Evolutionary conservation across 2,329 filamentous ascomycete species (phyloP), one percentile per base, ranked within the genome.

Genomic region (Cordyceps farinosa): DNA sequence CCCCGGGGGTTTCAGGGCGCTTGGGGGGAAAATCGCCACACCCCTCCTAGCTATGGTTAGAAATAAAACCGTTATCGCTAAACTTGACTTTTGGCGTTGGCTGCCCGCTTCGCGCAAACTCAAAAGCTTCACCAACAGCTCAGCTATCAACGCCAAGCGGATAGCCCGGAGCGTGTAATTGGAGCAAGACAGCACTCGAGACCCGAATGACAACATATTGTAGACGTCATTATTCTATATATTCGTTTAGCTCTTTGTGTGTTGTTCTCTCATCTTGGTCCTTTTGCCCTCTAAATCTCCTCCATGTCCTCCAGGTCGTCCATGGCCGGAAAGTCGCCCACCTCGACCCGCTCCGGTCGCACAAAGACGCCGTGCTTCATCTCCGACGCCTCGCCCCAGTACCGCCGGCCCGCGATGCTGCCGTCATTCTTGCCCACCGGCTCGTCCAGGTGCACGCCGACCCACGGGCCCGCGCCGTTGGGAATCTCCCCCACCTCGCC

Each of bases 401-500:
- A 94, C 67, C 87, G 81, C 67, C 79, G 86, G 8, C 78, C 80
- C 9, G 82, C 83, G 68, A 92, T 85, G 69, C 86, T 88, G 65
- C 91, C 91, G 73, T 94, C 90, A 71, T 94, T 95, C 80, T 90
- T 91, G 62, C 90, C 91, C 50, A 89, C 88, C 1, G 91, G 90
- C 76, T 94, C 90, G 72, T 94, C 90, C 60, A 93, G 82, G 68
- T 83, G 82, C 59, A 95, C 79, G 47, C 90, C 91, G 27, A 94
- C 80, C 91, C 91, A 95, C 40, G 82, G 77, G 3, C 87, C 86
- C 53, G 78, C 77, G 30, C 86, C 81, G 58, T 83, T 83, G 5
- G 88, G 87, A 66, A 94, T 92, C 76, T 92, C 88, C 65, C 86
- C 83, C 54, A 94, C 88, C 27, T 87, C 83, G 34, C 91, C 91